phyloP scores from a whole-genome alignment of 2,329 filamentous ascomycete species.

The Colletotrichum lini region DNA sequence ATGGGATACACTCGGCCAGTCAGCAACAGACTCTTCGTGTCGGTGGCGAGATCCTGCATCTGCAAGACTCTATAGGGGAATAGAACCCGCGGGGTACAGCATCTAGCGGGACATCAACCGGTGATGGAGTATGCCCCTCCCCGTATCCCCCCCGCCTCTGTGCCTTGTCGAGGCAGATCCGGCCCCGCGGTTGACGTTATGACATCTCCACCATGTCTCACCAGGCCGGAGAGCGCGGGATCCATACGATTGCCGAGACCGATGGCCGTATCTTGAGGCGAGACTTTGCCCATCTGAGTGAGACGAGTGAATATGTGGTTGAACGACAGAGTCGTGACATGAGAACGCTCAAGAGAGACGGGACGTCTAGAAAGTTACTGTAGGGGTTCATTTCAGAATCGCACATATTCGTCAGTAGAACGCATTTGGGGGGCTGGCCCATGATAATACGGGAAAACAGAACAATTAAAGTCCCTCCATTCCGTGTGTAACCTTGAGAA shows the following conservation, averaged over 20 bases:
- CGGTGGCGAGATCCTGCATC: neutral
- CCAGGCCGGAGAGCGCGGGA: neutral
- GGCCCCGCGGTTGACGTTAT: slow-evolving; percentile 24
- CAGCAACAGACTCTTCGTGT: neutral
- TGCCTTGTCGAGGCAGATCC: slow-evolving; percentile 13
- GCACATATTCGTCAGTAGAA: too few species aligned
- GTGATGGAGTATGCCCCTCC: neutral
- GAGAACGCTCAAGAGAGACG: neutral
- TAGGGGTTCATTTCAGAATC: too few species aligned
- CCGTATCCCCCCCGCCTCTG: slow-evolving; percentile 4
- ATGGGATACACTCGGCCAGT: too few species aligned
- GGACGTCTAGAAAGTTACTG: neutral
- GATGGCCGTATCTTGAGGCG: neutral
- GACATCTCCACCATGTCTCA: neutral
- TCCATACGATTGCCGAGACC: slow-evolving; percentile 12
- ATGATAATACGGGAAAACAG: too few species aligned
- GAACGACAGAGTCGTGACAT: neutral
- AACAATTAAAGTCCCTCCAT: too few species aligned
- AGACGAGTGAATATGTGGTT: neutral
- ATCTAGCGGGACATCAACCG: slow-evolving; percentile 11
- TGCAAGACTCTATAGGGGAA: slow-evolving; percentile 22
- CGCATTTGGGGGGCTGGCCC: too few species aligned
- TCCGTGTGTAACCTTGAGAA: too few species aligned
- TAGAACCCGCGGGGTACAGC: slow-evolving; percentile 22
- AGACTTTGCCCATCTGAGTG: neutral